phyloP scores from a whole-genome alignment of 257 asterid genomes.

The Linaria vulgaris region DNA sequence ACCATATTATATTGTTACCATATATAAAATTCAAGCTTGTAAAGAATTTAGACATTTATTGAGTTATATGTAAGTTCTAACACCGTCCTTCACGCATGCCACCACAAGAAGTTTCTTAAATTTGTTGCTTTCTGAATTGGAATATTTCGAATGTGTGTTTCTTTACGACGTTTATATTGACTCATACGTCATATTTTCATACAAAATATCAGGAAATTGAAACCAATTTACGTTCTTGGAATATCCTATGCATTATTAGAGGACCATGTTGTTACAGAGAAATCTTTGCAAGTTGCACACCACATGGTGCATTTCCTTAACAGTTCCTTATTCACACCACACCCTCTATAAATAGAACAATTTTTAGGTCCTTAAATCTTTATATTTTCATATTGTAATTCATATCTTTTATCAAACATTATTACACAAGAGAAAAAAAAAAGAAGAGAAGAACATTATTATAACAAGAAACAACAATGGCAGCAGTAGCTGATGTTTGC shows the following conservation, averaged over 20 bases:
- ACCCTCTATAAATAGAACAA: conserved; percentile 21
- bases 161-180: conserved; percentile 3
- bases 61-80: too few species aligned
- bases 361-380: conserved; percentile 14
- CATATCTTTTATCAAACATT: not conserved
- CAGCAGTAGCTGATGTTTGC: conserved; percentile 56
- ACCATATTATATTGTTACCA: too few species aligned
- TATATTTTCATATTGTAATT: not conserved
- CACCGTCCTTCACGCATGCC: too few species aligned
- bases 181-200: conserved; percentile 8
- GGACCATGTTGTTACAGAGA: conserved; percentile 24
- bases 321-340: conserved; percentile 1
- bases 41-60: too few species aligned
- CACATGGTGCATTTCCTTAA: conserved; percentile 24
- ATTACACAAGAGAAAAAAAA: not conserved
- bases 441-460: too few species aligned
- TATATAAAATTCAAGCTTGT: too few species aligned
- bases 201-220: conserved; percentile 1
- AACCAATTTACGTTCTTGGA: conserved; percentile 28
- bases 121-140: too few species aligned
- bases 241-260: conserved; percentile 33
- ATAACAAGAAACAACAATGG: conserved; percentile 37
- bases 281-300: conserved; percentile 13
- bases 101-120: too few species aligned
- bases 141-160: too few species aligned